Conservation (phyloP, 2,329 filamentous ascomycete species). For the Pseudocercospora crystallina region DNA sequence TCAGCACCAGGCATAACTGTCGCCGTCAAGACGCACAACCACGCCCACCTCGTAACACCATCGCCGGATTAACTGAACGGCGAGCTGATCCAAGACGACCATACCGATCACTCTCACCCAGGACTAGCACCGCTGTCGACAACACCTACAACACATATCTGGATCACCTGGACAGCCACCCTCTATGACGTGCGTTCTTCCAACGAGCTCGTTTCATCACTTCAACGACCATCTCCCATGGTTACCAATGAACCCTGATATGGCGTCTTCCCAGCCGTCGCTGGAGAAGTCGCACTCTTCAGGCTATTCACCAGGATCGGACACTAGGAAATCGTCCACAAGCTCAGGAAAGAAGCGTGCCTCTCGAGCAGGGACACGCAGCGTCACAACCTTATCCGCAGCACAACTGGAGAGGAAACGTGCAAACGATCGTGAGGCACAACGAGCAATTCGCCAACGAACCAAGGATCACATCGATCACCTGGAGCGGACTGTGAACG, state of each 20-base stretch:
- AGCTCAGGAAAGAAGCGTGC: conserved; percentile 47
- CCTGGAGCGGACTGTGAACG: conserved; percentile 55
- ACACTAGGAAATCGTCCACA: conserved; percentile 27
- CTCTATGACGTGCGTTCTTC: conserved; percentile 35
- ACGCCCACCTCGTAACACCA: conserved; percentile 1
- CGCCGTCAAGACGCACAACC: conserved; percentile 1
- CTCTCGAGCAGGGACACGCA: conserved; percentile 57
- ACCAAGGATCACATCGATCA: conserved; percentile 60
- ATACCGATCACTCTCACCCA: neutral
- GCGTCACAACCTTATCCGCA: conserved; percentile 57
- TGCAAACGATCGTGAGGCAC: conserved; percentile 61
- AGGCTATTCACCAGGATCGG: conserved; percentile 33
- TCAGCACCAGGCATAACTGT: conserved; percentile 10
- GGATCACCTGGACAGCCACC: conserved; percentile 7
- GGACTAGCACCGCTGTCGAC: neutral
- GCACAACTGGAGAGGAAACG: conserved; percentile 61
- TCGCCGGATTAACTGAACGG: conserved; percentile 26
- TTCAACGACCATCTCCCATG: conserved; percentile 31
- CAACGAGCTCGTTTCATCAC: conserved; percentile 30
- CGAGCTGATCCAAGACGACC: conserved; percentile 3
- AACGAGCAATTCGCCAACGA: conserved; percentile 59
- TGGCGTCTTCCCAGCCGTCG: conserved; percentile 18
- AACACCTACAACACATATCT: conserved; percentile 3
- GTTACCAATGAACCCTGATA: conserved; percentile 33
- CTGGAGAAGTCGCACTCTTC: conserved; percentile 29